These are phyloP conservation scores for Rhizopogon sp. DNA, from an alignment of 768 basidiomycete genomes.

Conservation along the genomic window DNA sequence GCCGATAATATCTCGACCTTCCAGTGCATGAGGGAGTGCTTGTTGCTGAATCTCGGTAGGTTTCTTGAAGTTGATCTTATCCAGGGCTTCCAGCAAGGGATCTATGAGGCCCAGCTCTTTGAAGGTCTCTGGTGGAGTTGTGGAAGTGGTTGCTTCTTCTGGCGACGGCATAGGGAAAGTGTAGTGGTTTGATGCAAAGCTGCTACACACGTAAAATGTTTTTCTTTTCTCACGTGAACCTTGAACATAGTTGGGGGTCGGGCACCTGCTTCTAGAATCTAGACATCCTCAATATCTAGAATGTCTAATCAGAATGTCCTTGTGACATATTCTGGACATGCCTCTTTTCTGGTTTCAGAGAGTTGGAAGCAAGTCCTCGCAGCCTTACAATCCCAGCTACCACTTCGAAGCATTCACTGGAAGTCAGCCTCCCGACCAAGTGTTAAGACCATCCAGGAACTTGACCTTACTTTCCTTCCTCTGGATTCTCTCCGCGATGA, in stretches of 20 bases:
- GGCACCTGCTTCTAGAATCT: neutral
- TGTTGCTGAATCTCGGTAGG: constrained; percentile 92
- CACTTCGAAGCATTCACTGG: constrained; percentile 92
- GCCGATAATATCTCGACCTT: constrained; percentile 94
- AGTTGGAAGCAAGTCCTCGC: constrained; percentile 68
- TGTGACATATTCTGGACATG: constrained; percentile 64
- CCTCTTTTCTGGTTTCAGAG: constrained; percentile 59
- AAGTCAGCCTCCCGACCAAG: constrained; percentile 67
- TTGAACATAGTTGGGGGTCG: too few species aligned
- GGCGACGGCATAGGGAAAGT: constrained; percentile 49
- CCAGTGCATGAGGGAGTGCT: constrained; percentile 79
- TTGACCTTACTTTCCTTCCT: constrained; percentile 70
- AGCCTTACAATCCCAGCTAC: constrained; percentile 67
- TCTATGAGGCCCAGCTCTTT: constrained; percentile 83
- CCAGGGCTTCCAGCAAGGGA: constrained; percentile 82
- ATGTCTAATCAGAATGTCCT: constrained; percentile 50
- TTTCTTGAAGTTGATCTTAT: constrained; percentile 72
- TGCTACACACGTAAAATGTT: neutral
- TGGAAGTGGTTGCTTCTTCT: constrained; percentile 53
- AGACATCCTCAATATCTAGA: neutral
- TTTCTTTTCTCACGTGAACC: constrained; percentile 5
- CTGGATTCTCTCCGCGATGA: constrained; percentile 70
- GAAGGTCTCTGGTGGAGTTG: constrained; percentile 51
- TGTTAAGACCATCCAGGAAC: constrained; percentile 83
- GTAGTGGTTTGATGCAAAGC: neutral